A percentile compares a stretch with the other conserved stretches of the same genome.
phyloP scores from a whole-genome alignment of 129 eudicot species.

The Ambrosia artemisiifolia region DNA sequence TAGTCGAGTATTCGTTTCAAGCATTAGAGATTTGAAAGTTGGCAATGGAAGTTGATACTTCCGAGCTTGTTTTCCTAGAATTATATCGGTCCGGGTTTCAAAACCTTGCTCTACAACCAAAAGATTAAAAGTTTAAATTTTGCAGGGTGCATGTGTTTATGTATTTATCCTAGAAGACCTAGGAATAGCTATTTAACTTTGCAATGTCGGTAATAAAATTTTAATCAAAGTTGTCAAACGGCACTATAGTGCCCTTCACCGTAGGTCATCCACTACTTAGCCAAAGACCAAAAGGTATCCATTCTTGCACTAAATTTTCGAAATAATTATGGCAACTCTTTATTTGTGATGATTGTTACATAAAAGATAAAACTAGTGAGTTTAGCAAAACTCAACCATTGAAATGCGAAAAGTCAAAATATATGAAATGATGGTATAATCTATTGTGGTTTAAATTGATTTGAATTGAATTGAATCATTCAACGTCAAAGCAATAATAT shows the following conservation, averaged over 20 bases:
- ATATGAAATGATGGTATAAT: conserved; percentile 1
- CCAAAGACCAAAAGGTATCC: background rate
- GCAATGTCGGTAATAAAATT: too few relatives aligned
- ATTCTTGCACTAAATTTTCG: background rate
- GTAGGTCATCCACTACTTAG: background rate
- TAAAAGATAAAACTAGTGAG: background rate
- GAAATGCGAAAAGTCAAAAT: conserved; percentile 19
- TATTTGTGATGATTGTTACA: background rate
- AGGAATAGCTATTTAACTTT: too few relatives aligned
- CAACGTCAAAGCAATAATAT: conserved; percentile 9
- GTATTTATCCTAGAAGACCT: too few relatives aligned
- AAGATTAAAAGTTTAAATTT: too few relatives aligned
- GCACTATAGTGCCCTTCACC: conserved; percentile 6
- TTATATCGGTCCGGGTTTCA: too few relatives aligned
- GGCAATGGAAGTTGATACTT: background rate
- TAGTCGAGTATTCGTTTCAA: background rate
- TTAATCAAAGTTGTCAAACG: too few relatives aligned
- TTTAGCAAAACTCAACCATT: conserved; percentile 9
- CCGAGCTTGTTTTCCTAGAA: background rate
- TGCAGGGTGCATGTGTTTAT: too few relatives aligned
- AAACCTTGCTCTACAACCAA: too few relatives aligned
- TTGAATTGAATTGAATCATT: conserved; percentile 15
- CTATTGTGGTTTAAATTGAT: conserved; percentile 12
- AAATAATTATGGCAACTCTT: background rate
- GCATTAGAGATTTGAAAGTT: background rate